Evolutionary conservation across 1,284 basidiomycete species (phyloP).

Genomic region (Ganoderma resinaceum): DNA sequence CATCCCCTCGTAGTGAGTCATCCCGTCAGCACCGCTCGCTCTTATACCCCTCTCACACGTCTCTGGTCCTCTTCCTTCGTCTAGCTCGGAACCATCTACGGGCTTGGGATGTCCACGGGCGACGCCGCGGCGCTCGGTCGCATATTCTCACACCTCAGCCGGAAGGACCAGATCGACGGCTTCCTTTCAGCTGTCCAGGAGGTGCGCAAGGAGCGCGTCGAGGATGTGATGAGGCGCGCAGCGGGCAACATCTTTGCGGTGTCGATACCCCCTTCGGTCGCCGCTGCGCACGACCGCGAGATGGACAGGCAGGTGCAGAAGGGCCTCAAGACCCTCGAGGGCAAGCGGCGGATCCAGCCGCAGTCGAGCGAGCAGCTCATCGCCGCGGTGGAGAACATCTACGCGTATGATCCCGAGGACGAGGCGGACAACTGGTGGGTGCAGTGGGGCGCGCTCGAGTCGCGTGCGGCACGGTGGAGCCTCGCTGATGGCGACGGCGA

Average conservation of each 20-base stretch:
- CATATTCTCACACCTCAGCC: conserved; percentile 60
- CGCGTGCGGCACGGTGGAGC: not conserved
- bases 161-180: conserved; percentile 54
- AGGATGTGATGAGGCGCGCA: conserved; percentile 27
- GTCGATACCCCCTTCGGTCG: conserved; percentile 30
- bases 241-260: conserved; percentile 32
- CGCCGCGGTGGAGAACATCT: conserved; percentile 31
- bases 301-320: conserved; percentile 17
- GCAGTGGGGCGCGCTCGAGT: conserved; percentile 39
- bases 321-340: conserved; percentile 4
- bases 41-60: not conserved
- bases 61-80: not conserved
- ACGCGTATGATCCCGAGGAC: conserved; percentile 45
- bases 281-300: conserved; percentile 22
- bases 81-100: conserved; percentile 62
- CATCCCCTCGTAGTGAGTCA: conserved; percentile 58
- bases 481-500: not conserved
- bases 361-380: conserved; percentile 27
- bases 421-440: conserved; percentile 48
- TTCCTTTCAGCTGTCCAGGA: conserved; percentile 62
- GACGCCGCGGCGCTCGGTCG: conserved; percentile 66
- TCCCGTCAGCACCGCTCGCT: not conserved
- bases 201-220: conserved; percentile 41
- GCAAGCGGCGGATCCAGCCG: conserved; percentile 8
- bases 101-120: conserved; percentile 57